Conservation (phyloP, 2,329 filamentous ascomycete species). For the Colletotrichum spinosum region DNA sequence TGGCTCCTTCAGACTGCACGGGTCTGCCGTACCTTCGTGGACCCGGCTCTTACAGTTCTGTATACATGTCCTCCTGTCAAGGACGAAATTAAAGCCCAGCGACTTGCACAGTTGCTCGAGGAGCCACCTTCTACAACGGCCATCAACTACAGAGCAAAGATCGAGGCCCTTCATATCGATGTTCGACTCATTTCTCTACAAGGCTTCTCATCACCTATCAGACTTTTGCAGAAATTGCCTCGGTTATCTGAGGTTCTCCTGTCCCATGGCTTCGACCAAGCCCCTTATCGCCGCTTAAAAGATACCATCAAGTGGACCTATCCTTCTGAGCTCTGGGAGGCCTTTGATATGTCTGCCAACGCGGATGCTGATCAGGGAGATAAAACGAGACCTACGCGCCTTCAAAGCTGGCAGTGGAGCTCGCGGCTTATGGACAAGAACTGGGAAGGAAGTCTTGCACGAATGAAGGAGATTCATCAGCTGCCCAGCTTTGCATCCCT, state of each 20-base stretch:
- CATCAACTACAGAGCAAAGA: constrained; percentile 77
- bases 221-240: constrained; percentile 73
- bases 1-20: constrained; percentile 76
- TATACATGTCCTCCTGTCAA: constrained; percentile 77
- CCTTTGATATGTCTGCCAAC: constrained; percentile 63
- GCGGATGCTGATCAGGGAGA: constrained; percentile 51
- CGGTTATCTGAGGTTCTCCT: constrained; percentile 78
- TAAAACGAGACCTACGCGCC: constrained; percentile 47
- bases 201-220: constrained; percentile 57
- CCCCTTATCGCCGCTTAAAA: constrained; percentile 72
- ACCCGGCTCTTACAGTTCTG: constrained; percentile 79
- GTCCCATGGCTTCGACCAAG: constrained; percentile 75
- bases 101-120: constrained; percentile 66
- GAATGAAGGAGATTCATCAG: constrained; percentile 64
- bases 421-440: constrained; percentile 57
- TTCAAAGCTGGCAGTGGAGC: constrained; percentile 73
- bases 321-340: constrained; percentile 71
- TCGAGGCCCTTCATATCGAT: constrained; percentile 77
- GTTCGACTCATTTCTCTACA: constrained; percentile 71
- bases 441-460: constrained; percentile 52
- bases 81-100: constrained; percentile 55
- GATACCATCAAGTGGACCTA: constrained; percentile 76
- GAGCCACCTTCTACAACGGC: constrained; percentile 59
- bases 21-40: constrained; percentile 73
- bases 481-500: constrained; percentile 67